Evolutionary conservation across 2,329 filamentous ascomycete species (phyloP).

Genomic region (Trichoderma simmonsii): DNA sequence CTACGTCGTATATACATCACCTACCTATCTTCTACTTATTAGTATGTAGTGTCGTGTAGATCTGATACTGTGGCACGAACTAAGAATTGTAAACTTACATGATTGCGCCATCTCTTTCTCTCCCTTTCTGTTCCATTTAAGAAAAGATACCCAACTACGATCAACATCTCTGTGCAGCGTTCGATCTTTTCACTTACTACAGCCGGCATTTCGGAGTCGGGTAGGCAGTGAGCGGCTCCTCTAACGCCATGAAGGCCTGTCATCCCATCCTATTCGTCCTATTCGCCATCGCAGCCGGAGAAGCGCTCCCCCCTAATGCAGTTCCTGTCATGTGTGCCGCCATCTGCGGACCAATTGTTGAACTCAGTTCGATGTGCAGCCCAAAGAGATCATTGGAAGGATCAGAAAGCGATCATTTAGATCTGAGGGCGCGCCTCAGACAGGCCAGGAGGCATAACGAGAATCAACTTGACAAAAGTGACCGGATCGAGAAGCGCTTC

Average conservation of each 20-base stretch:
- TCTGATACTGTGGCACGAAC: neutral
- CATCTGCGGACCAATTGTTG: conserved; percentile 43
- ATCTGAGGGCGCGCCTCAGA: neutral
- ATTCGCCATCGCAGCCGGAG: conserved; percentile 28
- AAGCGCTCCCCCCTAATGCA: conserved; percentile 34
- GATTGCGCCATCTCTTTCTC: neutral
- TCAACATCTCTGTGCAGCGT: neutral
- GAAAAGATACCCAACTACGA: neutral
- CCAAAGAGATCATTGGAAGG: neutral
- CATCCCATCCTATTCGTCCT: conserved; percentile 31
- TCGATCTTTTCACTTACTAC: neutral
- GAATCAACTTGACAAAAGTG: neutral
- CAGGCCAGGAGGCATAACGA: neutral
- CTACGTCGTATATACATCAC: neutral
- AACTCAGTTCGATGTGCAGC: conserved; percentile 39
- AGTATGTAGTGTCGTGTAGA: neutral
- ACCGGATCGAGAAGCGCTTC: conserved; percentile 26
- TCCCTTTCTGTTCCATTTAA: neutral
- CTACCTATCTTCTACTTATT: neutral
- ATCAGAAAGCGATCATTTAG: too few species aligned
- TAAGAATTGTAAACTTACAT: neutral
- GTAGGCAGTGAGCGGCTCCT: neutral
- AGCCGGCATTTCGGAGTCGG: neutral
- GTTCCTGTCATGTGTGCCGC: conserved; percentile 40
- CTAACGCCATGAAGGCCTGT: conserved; percentile 28